A percentile compares a stretch with the other conserved stretches of the same genome.
These are phyloP conservation scores for Amylocarpus encephaloides DNA, from an alignment of 2,329 filamentous ascomycete species.

Conservation along the genomic window DNA sequence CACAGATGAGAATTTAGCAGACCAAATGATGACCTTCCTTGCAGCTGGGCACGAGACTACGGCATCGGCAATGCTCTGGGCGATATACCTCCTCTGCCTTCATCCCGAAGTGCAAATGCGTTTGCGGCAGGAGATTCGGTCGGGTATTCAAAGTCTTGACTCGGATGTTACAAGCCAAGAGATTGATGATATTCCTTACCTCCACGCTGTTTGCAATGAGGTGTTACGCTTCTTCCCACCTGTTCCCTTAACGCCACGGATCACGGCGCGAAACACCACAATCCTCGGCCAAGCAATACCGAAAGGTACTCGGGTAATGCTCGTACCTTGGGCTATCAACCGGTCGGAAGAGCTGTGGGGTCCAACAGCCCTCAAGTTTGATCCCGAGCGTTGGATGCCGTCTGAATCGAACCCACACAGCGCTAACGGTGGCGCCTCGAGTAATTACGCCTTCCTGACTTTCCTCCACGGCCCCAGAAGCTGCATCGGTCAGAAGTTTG, in stretches of 20 bases:
- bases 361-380: conserved; percentile 64
- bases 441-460: conserved; percentile 72
- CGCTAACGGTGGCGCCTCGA: conserved; percentile 55
- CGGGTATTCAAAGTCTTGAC: conserved; percentile 47
- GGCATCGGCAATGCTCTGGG: conserved; percentile 69
- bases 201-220: conserved; percentile 74
- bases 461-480: conserved; percentile 82
- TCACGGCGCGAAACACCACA: conserved; percentile 56
- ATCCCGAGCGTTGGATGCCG: conserved; percentile 71
- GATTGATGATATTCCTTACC: conserved; percentile 70
- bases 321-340: conserved; percentile 64
- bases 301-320: conserved; percentile 61
- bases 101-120: conserved; percentile 58
- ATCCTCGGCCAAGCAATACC: conserved; percentile 62
- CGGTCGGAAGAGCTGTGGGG: conserved; percentile 67
- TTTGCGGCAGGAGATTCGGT: conserved; percentile 62
- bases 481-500: conserved; percentile 79
- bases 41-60: conserved; percentile 79
- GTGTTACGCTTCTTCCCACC: conserved; percentile 67
- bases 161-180: conserved; percentile 44
- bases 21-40: conserved; percentile 65
- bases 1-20: conserved; percentile 70
- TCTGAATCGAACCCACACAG: conserved; percentile 31
- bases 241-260: conserved; percentile 64
- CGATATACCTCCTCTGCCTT: conserved; percentile 60